Conservation (phyloP, 1,284 basidiomycete genomes). For the Exsudoporus floridanus region DNA sequence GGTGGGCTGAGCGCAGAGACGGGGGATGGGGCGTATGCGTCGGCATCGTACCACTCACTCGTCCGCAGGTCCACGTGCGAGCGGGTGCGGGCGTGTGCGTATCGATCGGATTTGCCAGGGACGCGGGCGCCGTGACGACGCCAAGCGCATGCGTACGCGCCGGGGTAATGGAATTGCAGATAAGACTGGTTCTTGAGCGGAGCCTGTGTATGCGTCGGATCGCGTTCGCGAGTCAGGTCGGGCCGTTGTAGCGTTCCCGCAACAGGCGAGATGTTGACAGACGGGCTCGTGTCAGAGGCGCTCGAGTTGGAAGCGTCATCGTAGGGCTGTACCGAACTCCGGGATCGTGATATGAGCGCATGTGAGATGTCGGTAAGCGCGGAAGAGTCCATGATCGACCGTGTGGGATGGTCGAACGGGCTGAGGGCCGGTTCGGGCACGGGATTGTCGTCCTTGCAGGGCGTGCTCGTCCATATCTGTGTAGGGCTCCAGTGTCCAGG, state of each 20-base stretch:
- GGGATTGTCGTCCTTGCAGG: conserved; percentile 9
- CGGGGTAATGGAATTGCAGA: conserved; percentile 17
- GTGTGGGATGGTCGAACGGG: conserved; percentile 4
- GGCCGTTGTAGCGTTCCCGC: not conserved
- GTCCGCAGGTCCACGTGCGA: conserved; percentile 6
- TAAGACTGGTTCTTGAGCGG: not conserved
- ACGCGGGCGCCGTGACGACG: conserved; percentile 18
- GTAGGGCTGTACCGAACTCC: conserved; percentile 18
- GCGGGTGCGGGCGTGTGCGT: conserved; percentile 1
- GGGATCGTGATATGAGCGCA: conserved; percentile 26
- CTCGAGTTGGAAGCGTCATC: conserved; percentile 5
- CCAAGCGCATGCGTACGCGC: conserved; percentile 20
- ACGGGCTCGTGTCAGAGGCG: not conserved
- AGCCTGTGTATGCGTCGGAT: not conserved
- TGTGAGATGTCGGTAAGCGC: conserved; percentile 15
- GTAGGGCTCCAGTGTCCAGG: conserved; percentile 19
- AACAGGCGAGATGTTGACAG: not conserved
- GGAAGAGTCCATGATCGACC: conserved; percentile 1
- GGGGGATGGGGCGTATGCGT: conserved; percentile 22
- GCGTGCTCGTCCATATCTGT: conserved; percentile 32
- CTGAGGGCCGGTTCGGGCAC: not conserved
- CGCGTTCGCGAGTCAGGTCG: not conserved
- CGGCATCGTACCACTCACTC: conserved; percentile 17
- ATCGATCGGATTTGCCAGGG: conserved; percentile 16
- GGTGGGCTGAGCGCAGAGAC: conserved; percentile 22